Base-by-base conservation (phyloP, 2,329 filamentous ascomycete genomes). In the Cytospora mali region DNA sequence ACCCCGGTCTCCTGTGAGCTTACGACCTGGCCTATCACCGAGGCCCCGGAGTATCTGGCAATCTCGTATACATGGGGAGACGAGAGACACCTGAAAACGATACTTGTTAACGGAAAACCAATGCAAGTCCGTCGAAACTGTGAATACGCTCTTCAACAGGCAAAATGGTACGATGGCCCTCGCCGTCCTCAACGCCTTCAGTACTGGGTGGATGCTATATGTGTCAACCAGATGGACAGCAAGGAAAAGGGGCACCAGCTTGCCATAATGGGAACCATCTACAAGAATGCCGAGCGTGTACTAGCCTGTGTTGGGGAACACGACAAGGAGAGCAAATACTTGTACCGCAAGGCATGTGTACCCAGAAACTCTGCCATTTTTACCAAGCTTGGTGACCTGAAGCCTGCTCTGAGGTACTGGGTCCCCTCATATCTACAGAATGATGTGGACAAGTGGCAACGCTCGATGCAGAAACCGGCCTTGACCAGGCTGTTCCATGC, bases 261-360 rank as follows among this genome's bases (percentile, higher is more conserved):
- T 13, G 27, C 49, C n/a, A 48, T 58, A 55, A 58, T 62, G 61
- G 61, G 61, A 18, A 27, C 25, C 31, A 62, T 62, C 49, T 62
- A 61, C 33, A 53, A 53, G 18, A 33, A 23, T 1, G 52, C 59
- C 21, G 42, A 21, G 2, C 39, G 21, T 53, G 52, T 61, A 3
- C 14, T 55, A 11, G 27, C 52, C 2, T 61, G 59, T 23, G 23
- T 61, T 39, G 59, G 59, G 0, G 54, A 48, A 4, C 54, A 56
- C 11, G 54, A 35, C 10, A 42, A 56, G 9, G 54, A 55, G 14
- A 56, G 54, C 27, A 33, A 13, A 33, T 33, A 33, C 31, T 33
- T 33, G 6, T 33, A 33, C 14, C 5, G 31, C 31, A 13, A 33
- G 31, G 3, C 14, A 33, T 13, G n/a, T n/a, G n/a, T 33, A 33